These are phyloP conservation scores for Solanum rostratum DNA, from an alignment of 257 asterid species.

Conservation along the genomic window DNA sequence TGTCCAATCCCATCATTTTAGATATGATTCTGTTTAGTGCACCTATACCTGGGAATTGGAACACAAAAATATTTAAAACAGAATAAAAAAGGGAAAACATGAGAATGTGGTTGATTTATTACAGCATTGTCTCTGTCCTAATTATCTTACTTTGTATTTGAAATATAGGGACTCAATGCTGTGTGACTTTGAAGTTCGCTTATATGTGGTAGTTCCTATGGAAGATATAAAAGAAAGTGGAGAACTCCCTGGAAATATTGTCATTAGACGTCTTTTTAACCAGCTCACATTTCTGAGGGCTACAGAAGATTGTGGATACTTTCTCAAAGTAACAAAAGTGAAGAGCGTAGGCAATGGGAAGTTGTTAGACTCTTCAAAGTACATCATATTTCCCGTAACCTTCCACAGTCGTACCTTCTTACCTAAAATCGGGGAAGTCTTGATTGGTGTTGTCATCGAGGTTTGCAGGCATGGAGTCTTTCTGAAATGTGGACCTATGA, in stretches of 20 bases:
- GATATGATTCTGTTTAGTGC: neutral
- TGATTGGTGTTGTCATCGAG: constrained; percentile 41
- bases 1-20: neutral
- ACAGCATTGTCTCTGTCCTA: neutral
- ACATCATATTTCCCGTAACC: constrained; percentile 37
- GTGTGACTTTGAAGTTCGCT: constrained; percentile 12
- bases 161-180: constrained; percentile 29
- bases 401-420: constrained; percentile 35
- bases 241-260: constrained; percentile 19
- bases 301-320: constrained; percentile 40
- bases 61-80: neutral
- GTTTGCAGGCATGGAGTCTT: constrained; percentile 30
- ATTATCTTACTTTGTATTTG: neutral
- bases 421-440: constrained; percentile 53
- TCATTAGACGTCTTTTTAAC: constrained; percentile 27
- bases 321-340: constrained; percentile 52
- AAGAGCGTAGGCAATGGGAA: constrained; percentile 42
- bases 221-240: constrained; percentile 14
- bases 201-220: constrained; percentile 27
- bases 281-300: constrained; percentile 25
- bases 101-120: neutral
- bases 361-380: neutral
- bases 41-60: neutral
- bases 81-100: neutral
- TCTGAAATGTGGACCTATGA: constrained; percentile 81